These are phyloP conservation scores for Teratosphaeria viscida DNA, from an alignment of 2,329 filamentous ascomycete genomes.

Conservation along the genomic window DNA sequence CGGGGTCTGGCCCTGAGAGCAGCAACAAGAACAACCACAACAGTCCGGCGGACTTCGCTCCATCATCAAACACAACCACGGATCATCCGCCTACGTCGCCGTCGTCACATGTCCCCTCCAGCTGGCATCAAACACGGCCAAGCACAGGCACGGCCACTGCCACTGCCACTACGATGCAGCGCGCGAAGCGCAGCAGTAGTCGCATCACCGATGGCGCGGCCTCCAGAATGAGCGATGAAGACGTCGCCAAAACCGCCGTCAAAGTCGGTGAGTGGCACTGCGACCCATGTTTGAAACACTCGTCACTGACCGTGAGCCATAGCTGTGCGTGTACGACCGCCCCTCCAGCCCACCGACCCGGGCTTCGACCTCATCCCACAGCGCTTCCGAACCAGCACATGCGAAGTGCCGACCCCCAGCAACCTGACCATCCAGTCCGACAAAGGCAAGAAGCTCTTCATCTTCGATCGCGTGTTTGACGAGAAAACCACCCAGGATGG, in stretches of 20 bases:
- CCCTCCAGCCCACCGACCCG: constrained; percentile 56
- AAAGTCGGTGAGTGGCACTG: constrained; percentile 71
- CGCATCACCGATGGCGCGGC: constrained; percentile 66
- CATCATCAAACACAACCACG: background rate
- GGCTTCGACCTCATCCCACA: constrained; percentile 93
- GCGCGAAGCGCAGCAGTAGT: constrained; percentile 51
- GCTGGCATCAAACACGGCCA: constrained; percentile 2
- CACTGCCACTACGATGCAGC: constrained; percentile 3
- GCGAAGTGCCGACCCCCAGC: constrained; percentile 77
- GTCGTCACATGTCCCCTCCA: background rate
- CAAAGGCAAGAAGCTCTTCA: constrained; percentile 83
- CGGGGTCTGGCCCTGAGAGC: background rate
- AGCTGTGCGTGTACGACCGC: constrained; percentile 13
- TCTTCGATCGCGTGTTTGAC: constrained; percentile 90
- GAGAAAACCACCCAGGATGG: constrained; percentile 77
- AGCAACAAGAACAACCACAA: background rate
- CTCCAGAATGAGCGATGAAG: constrained; percentile 70
- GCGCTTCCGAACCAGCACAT: constrained; percentile 85
- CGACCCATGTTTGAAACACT: background rate
- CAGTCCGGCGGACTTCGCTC: background rate
- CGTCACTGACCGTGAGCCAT: background rate
- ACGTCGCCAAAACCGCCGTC: constrained; percentile 81
- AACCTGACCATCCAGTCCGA: constrained; percentile 73
- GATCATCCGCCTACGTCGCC: background rate
- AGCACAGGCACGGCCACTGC: constrained; percentile 1